Conservation (phyloP, 495 filamentous ascomycete genomes). For the Penicillium goetzii region DNA sequence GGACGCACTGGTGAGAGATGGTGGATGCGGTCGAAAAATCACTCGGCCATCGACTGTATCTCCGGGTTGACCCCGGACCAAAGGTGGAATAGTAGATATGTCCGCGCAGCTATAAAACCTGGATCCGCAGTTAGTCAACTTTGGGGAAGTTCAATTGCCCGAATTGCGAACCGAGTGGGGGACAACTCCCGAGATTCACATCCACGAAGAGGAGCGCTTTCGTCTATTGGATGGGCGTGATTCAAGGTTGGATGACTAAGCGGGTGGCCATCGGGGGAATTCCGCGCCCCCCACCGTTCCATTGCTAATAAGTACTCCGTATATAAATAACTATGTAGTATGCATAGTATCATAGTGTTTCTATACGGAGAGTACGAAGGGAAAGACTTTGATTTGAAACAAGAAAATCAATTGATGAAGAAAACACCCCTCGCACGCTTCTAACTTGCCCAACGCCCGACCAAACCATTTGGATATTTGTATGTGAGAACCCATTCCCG, state of each 20-base stretch:
- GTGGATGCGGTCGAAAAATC: conserved; percentile 1
- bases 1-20: conserved; percentile 1
- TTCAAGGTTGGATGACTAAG: not conserved
- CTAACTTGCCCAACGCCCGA: conserved; percentile 10
- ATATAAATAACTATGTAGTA: too few species aligned
- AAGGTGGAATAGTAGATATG: not conserved
- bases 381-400: not conserved
- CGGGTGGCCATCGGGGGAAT: not conserved
- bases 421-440: conserved; percentile 5
- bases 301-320: too few species aligned
- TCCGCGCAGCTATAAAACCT: not conserved
- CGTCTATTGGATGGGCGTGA: not conserved
- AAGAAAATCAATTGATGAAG: not conserved
- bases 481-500: not conserved
- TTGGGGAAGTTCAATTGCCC: conserved; percentile 11
- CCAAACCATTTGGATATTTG: conserved; percentile 2
- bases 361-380: not conserved
- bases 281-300: conserved; percentile 8
- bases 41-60: conserved; percentile 2
- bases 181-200: conserved; percentile 7
- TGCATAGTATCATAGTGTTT: not conserved
- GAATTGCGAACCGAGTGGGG: conserved; percentile 23
- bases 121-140: not conserved
- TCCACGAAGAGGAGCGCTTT: not conserved
- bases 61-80: conserved; percentile 10